Conservation (phyloP, 73 alveolate species). For the Blepharisma japonicum region DNA sequence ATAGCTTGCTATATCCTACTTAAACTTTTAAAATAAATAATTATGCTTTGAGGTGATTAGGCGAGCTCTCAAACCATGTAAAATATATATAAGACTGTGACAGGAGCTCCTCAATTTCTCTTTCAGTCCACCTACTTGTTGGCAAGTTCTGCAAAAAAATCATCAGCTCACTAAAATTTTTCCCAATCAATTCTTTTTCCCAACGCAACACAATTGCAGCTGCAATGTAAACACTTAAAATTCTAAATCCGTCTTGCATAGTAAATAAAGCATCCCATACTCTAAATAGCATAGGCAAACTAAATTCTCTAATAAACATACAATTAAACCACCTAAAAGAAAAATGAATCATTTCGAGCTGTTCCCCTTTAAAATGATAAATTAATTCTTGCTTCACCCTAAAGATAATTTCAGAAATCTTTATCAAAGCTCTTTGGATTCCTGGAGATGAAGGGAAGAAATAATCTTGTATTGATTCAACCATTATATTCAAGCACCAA, state of each 20-base stretch:
- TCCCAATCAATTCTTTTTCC: slow-evolving; percentile 54
- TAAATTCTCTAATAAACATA: slow-evolving; percentile 76
- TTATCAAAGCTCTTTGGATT: slow-evolving; percentile 59
- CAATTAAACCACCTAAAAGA: slow-evolving; percentile 86
- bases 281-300: slow-evolving; percentile 53
- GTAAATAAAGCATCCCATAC: slow-evolving; percentile 84
- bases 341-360: slow-evolving; percentile 66
- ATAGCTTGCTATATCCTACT: too few species aligned
- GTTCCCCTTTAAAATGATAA: slow-evolving; percentile 51
- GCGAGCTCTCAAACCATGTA: slow-evolving; percentile 15
- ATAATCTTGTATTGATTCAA: slow-evolving; percentile 73
- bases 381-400: slow-evolving; percentile 60
- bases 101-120: slow-evolving; percentile 57
- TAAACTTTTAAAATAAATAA: too few species aligned
- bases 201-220: slow-evolving; percentile 67
- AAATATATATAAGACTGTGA: slow-evolving; percentile 55
- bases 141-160: slow-evolving; percentile 78
- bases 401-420: slow-evolving; percentile 61
- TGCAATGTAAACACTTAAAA: slow-evolving; percentile 76
- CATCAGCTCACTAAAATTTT: slow-evolving; percentile 65
- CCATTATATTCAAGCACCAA: slow-evolving; percentile 68
- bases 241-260: slow-evolving; percentile 78
- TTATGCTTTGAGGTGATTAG: slow-evolving; percentile 4
- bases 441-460: slow-evolving; percentile 80
- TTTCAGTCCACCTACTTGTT: slow-evolving; percentile 55